A percentile compares a stretch with the other conserved stretches of the same genome.
These are phyloP conservation scores for Mytilinidion resinicola DNA, from an alignment of 495 filamentous ascomycete genomes.

Conservation along the genomic window DNA sequence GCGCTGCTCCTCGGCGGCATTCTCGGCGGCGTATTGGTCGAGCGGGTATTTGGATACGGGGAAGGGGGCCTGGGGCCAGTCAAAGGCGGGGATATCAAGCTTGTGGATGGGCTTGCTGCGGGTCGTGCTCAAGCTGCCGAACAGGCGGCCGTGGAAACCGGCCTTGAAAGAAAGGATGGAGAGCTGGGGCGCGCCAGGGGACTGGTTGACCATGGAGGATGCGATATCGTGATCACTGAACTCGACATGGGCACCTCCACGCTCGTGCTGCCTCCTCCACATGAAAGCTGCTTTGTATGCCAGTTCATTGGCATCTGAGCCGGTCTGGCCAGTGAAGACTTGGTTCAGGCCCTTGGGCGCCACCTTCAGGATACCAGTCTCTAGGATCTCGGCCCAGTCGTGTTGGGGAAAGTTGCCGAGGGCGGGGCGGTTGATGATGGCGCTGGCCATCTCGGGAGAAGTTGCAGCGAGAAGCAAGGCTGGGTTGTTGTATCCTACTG, in stretches of 20 bases:
- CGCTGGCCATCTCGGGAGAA: slow-evolving; percentile 71
- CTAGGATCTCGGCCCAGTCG: slow-evolving; percentile 80
- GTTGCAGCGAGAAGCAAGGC: slow-evolving; percentile 61
- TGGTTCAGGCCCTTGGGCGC: slow-evolving; percentile 89
- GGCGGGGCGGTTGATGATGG: slow-evolving; percentile 89
- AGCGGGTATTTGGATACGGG: slow-evolving; percentile 86
- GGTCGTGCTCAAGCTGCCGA: slow-evolving; percentile 86
- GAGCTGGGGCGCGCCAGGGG: slow-evolving; percentile 74
- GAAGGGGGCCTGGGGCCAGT: slow-evolving; percentile 97
- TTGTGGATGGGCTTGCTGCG: slow-evolving; percentile 98
- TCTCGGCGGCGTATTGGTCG: slow-evolving; percentile 74
- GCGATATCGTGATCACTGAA: slow-evolving; percentile 77
- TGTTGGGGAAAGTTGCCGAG: slow-evolving; percentile 92
- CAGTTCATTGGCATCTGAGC: slow-evolving; percentile 97
- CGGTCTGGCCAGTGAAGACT: slow-evolving; percentile 94
- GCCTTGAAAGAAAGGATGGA: slow-evolving; percentile 92
- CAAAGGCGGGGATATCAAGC: slow-evolving; percentile 94
- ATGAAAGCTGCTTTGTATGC: slow-evolving; percentile 99
- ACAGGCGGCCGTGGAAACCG: slow-evolving; percentile 92
- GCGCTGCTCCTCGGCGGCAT: slow-evolving; percentile 73
- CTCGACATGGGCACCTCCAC: slow-evolving; percentile 73
- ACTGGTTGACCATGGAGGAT: slow-evolving; percentile 77
- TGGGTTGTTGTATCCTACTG: slow-evolving; percentile 95
- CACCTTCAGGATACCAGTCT: slow-evolving; percentile 79
- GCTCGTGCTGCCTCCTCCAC: slow-evolving; percentile 83